Base-by-base conservation (phyloP, 2,329 filamentous ascomycete genomes). In the Thermothelomyces thermophilus region DNA sequence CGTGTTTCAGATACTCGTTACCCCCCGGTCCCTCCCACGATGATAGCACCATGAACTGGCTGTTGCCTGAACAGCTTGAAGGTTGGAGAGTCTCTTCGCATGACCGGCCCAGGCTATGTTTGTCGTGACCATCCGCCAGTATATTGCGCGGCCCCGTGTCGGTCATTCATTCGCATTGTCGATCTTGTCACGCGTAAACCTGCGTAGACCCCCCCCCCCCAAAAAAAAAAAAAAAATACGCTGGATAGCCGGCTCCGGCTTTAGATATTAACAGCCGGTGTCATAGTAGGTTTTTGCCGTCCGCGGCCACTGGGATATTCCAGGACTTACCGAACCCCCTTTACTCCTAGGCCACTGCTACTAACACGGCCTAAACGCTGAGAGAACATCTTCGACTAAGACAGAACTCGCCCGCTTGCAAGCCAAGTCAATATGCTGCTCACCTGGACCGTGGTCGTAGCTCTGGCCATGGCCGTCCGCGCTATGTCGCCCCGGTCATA, bases 401-500 rank as follows among this genome's bases (percentile, higher is more conserved):
- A 41, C 24, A 7, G n/a, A 5, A 11, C 17, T 33, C 26, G 28
- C 7, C 22, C 9, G 11, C 37, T 50, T 35, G 19, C 36, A 41
- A 26, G 30, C 8, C 43, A 24, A 36, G 35, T 34, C 44, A 47
- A 3, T 41, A 55, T 58, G 54, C 28, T 46, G 10, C 4, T 51
- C 19, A n/a, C 13, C 11, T 56, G 54, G 52, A 40, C 37, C 35
- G 40, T 44, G 36, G 52, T 47, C 44, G 39, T 50, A n/a, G 44
- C 42, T 11, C 17, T 49, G 28, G 52, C 55, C 37, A 46, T 50
- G 46, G 42, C 48, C 16, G 47, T 43, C 16, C 43, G 19, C 22
- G 57, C 55, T 11, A 48, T 48, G n/a, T 41, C 47, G n/a, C 34
- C 40, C 10, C 46, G 51, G 48, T 42, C 46, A 2, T 41, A 48